Evolutionary conservation across 495 filamentous ascomycete species (phyloP).

Genomic region (Daldinia childiae): DNA sequence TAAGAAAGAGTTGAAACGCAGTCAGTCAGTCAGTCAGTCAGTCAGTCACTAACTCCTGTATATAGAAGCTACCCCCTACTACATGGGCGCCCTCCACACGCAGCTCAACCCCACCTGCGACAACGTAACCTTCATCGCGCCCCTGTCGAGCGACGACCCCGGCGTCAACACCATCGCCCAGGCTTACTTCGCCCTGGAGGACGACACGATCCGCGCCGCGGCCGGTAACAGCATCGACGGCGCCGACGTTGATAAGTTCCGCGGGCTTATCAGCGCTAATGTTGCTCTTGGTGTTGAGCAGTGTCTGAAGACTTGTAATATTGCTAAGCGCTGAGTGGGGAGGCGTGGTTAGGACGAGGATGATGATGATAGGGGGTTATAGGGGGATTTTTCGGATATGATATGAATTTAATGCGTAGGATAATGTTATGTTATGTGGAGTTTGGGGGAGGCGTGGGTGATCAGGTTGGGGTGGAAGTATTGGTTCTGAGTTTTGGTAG

Average conservation of each 20-base stretch:
- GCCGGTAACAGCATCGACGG: conserved; percentile 53
- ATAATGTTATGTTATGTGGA: too few relatives aligned
- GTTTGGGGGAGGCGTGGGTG: too few relatives aligned
- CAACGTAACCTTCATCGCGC: conserved; percentile 58
- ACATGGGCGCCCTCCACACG: conserved; percentile 60
- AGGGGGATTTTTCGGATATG: too few relatives aligned
- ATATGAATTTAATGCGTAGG: too few relatives aligned
- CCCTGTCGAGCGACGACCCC: conserved; percentile 59
- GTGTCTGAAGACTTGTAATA: conserved; percentile 55
- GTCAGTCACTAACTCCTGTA: background rate
- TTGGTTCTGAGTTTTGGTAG: too few relatives aligned
- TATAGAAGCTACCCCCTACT: conserved; percentile 57
- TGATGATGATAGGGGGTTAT: too few relatives aligned
- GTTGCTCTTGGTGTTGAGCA: conserved; percentile 58
- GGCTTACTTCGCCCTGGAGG: conserved; percentile 59
- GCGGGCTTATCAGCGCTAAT: conserved; percentile 54
- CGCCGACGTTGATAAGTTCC: conserved; percentile 57
- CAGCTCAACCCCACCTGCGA: conserved; percentile 65
- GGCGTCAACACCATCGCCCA: conserved; percentile 59
- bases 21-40: too few relatives aligned
- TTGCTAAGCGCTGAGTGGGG: conserved; percentile 34
- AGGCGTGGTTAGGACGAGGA: background rate
- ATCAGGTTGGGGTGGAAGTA: too few relatives aligned
- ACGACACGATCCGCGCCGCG: conserved; percentile 57
- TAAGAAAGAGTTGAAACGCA: too few relatives aligned